Percentiles rank a stretch among this genome's conserved stretches.
These are phyloP conservation scores for Logfia minima DNA, from an alignment of 129 eudicot species.

Conservation along the genomic window DNA sequence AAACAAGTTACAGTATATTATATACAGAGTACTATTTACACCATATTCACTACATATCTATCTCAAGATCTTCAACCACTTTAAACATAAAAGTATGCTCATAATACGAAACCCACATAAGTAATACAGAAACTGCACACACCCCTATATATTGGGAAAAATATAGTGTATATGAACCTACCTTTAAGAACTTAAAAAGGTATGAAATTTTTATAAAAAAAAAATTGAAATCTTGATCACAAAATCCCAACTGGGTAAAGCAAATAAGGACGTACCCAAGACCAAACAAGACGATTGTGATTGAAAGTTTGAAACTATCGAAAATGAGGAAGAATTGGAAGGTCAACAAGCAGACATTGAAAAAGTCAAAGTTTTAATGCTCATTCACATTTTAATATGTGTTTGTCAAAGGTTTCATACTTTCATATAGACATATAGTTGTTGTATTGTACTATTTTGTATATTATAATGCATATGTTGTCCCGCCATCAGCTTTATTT, in stretches of 20 bases:
- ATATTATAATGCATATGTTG: neutral
- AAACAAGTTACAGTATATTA: neutral
- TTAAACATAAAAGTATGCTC: neutral
- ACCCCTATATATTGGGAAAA: neutral
- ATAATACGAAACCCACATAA: conserved; percentile 6
- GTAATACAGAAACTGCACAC: neutral
- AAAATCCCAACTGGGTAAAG: conserved; percentile 1
- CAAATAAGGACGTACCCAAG: neutral
- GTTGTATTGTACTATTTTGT: neutral
- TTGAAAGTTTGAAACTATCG: neutral
- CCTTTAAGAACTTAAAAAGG: neutral
- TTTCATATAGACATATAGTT: neutral
- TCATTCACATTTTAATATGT: conserved; percentile 6
- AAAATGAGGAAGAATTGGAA: neutral
- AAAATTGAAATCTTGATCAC: conserved; percentile 14
- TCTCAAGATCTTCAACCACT: conserved; percentile 18
- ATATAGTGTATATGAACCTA: neutral
- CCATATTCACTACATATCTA: neutral
- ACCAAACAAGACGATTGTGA: conserved; percentile 10
- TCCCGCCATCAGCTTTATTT: too few relatives aligned
- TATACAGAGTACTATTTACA: neutral
- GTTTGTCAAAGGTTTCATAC: conserved; percentile 21
- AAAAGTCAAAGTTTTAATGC: conserved; percentile 28
- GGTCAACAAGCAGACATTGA: conserved; percentile 3
- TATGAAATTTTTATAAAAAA: conserved; percentile 8